Base-by-base conservation (phyloP, 176 grass and related monocot genomes). In the Carex littledalei region DNA sequence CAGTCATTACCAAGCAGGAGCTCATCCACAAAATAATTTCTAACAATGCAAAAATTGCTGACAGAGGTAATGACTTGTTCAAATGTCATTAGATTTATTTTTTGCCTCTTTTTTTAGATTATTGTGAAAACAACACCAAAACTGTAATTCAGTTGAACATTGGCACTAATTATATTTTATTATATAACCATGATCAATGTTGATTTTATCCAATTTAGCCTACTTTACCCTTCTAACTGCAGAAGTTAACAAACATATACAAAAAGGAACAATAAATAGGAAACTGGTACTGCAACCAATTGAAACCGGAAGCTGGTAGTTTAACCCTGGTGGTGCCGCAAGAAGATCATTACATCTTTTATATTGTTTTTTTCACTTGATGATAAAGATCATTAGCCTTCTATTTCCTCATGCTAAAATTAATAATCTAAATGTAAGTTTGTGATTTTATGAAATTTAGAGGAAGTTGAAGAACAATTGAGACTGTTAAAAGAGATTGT, bases 1-100 rank as follows among this genome's bases (percentile, higher is more conserved):
- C 92, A 80, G 90, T 94, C 18, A 88, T 94, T 88, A 87, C 88
- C 67, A 94, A 91, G 67, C 89, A 94, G 70, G 92, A 94, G 78
- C 84, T 94, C 1, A 87, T 94, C 10, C 64, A 97, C 52, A 92
- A 91, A 83, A 88, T 97, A 58, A 88, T 94, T 67, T 81, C 89
- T 35, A 90, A 78, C 50, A 78, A 57, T 89, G 85, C 90, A 91
- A 91, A 47, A 57, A 56, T 78, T 56, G 52, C 57, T 35, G 74
- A 78, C 12, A 32, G 52, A 78, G 74, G 74, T 78, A 54, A 29
- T 17, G 32, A 45, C 68, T 20, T 78, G 22, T 9, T 72, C 68
- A 71, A 43, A 71, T 72, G 20, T 41, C 18, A n/a, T 18, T 47
- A 8, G 35, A 63, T 71, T 45, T 56, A 10, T 49, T 70, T 41